Percentiles rank a stretch among this genome's conserved stretches.
These are phyloP conservation scores for Iris macrosiphon DNA, from an alignment of 106 monocot genomes.

Conservation along the genomic window DNA sequence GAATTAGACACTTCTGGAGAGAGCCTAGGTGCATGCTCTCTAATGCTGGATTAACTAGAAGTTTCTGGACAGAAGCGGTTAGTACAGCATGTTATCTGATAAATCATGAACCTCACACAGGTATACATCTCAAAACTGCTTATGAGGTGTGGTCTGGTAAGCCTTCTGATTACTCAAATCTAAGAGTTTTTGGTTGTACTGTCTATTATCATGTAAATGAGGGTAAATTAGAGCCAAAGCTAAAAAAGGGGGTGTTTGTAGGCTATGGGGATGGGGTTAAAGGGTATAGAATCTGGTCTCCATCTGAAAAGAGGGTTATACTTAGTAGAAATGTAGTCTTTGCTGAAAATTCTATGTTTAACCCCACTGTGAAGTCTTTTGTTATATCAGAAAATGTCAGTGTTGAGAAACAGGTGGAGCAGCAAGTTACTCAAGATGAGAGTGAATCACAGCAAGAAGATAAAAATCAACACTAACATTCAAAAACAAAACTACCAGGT, in stretches of 20 bases:
- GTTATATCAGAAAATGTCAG: not conserved
- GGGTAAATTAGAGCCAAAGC: constrained; percentile 18
- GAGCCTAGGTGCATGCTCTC: constrained; percentile 8
- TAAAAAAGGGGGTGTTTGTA: constrained; percentile 9
- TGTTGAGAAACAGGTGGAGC: not conserved
- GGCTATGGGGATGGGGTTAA: constrained; percentile 11
- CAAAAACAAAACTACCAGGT: not conserved
- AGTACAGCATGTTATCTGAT: constrained; percentile 18
- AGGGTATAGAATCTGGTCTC: constrained; percentile 15
- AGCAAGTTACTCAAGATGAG: not conserved
- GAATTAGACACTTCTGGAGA: constrained; percentile 14
- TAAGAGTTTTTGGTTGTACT: constrained; percentile 24
- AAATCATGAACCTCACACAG: constrained; percentile 7
- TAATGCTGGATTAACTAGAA: constrained; percentile 3
- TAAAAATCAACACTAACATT: not conserved
- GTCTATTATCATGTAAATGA: constrained; percentile 28
- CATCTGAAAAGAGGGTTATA: constrained; percentile 4
- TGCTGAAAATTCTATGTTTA: constrained; percentile 2
- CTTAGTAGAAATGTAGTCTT: constrained; percentile 15
- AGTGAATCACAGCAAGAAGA: constrained; percentile 3
- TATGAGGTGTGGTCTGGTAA: constrained; percentile 19
- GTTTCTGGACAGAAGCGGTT: constrained; percentile 9
- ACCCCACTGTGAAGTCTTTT: not conserved
- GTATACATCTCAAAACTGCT: constrained; percentile 8
- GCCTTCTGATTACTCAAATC: constrained; percentile 20